A percentile compares a stretch with the other conserved stretches of the same genome.
These are phyloP conservation scores for Candida pini DNA, from an alignment of 805 yeast species.

Conservation along the genomic window DNA sequence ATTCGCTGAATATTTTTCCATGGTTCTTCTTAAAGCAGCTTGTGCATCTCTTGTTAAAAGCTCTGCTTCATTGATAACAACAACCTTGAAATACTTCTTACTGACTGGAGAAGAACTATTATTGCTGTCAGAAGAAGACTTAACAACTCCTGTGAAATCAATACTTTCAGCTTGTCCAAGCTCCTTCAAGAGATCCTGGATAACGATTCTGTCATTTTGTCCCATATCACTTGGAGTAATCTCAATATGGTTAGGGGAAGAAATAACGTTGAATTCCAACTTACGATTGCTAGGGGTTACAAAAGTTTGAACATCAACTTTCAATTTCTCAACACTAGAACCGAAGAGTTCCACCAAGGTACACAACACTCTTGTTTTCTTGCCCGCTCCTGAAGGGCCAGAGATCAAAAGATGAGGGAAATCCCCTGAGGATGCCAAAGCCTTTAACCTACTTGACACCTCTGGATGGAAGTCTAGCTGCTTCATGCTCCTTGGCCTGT, in stretches of 20 bases:
- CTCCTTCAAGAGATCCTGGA: slow-evolving; percentile 89
- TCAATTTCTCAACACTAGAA: slow-evolving; percentile 70
- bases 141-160: slow-evolving; percentile 53
- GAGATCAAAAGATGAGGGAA: slow-evolving; percentile 89
- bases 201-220: slow-evolving; percentile 88
- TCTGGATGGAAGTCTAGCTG: slow-evolving; percentile 61
- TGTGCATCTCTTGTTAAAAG: slow-evolving; percentile 88
- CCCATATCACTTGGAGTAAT: slow-evolving; percentile 98
- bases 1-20: slow-evolving; percentile 90
- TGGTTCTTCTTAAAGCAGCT: slow-evolving; percentile 90
- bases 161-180: slow-evolving; percentile 94
- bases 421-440: slow-evolving; percentile 60
- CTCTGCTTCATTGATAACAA: slow-evolving; percentile 88
- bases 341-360: slow-evolving; percentile 79
- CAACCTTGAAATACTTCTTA: slow-evolving; percentile 64
- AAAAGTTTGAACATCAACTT: slow-evolving; percentile 85
- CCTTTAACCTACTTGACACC: slow-evolving; percentile 54
- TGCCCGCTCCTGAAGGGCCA: slow-evolving; percentile 97
- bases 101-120: slow-evolving; percentile 12
- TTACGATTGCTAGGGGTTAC: slow-evolving; percentile 68
- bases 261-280: slow-evolving; percentile 87
- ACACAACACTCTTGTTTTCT: slow-evolving; percentile 86
- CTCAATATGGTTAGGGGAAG: slow-evolving; percentile 86
- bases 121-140: slow-evolving; percentile 29
- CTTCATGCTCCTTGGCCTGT: slow-evolving; percentile 69